Evolutionary conservation across 2,329 filamentous ascomycete genomes (phyloP).

Genomic region (Venturiaceae sp.): DNA sequence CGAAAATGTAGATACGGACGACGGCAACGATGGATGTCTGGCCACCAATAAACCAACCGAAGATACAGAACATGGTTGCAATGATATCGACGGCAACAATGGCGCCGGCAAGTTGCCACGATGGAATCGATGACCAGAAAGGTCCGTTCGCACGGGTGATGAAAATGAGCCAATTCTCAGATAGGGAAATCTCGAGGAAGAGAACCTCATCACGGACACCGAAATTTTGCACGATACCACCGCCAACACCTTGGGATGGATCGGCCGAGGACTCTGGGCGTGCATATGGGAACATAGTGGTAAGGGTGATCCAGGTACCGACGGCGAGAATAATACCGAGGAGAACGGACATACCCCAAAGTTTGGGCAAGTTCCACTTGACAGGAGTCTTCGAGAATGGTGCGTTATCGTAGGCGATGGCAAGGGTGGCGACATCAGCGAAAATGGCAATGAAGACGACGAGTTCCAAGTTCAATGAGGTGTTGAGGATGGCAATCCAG

Average conservation of each 20-base stretch:
- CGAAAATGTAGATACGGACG: slow-evolving; percentile 85
- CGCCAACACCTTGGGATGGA: slow-evolving; percentile 46
- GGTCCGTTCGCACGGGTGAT: slow-evolving; percentile 89
- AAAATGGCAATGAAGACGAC: slow-evolving; percentile 95
- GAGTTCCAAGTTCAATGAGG: slow-evolving; percentile 72
- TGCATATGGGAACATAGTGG: slow-evolving; percentile 59
- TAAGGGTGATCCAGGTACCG: slow-evolving; percentile 83
- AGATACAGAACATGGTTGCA: slow-evolving; percentile 77
- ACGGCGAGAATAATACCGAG: slow-evolving; percentile 72
- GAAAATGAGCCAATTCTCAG: slow-evolving; percentile 95
- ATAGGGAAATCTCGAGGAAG: slow-evolving; percentile 83
- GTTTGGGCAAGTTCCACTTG: slow-evolving; percentile 91
- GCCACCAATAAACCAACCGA: slow-evolving; percentile 67
- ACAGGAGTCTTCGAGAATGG: slow-evolving; percentile 78
- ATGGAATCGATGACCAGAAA: slow-evolving; percentile 84
- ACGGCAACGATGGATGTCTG: slow-evolving; percentile 73
- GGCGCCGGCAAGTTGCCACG: slow-evolving; percentile 71
- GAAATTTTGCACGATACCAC: slow-evolving; percentile 84
- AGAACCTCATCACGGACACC: slow-evolving; percentile 73
- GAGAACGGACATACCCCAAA: slow-evolving; percentile 85
- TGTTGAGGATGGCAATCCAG: slow-evolving; percentile 84
- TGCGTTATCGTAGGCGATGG: slow-evolving; percentile 89
- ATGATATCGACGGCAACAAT: slow-evolving; percentile 75
- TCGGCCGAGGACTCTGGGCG: slow-evolving; percentile 13
- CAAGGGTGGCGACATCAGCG: slow-evolving; percentile 82